Conservation (phyloP, 1,139 yeast genomes). For the Pichia kudriavzevii region DNA sequence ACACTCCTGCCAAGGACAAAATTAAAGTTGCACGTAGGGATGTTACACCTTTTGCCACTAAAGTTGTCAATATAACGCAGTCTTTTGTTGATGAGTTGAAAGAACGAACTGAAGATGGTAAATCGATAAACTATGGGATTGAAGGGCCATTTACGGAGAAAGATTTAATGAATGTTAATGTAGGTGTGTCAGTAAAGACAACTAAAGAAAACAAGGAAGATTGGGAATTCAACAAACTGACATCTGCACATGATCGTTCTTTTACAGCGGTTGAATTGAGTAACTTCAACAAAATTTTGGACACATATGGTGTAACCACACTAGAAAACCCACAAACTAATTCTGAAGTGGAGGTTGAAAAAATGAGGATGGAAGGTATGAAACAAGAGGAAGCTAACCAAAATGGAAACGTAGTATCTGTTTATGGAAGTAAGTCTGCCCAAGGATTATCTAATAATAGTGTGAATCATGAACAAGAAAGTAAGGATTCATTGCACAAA, state of each 20-base stretch:
- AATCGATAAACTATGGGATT: conserved; percentile 6
- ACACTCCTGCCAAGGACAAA: conserved; percentile 21
- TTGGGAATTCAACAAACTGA: conserved; percentile 12
- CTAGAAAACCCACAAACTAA: no score
- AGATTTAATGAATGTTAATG: conserved; percentile 6
- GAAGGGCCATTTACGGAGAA: conserved; percentile 5
- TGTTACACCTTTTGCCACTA: conserved; percentile 25
- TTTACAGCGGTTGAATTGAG: conserved; percentile 5
- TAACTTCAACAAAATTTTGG: conserved; percentile 11
- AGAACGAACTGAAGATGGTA: conserved; percentile 11
- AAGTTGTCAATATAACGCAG: conserved; percentile 15
- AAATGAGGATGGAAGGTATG: not conserved
- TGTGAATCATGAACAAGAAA: no score
- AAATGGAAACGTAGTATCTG: no score
- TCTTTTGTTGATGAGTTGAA: conserved; percentile 16
- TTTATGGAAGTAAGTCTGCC: no score
- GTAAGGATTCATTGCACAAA: no score
- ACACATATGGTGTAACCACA: conserved; percentile 1
- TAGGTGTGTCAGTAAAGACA: conserved; percentile 10
- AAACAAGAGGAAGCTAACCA: no score
- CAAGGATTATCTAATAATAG: no score
- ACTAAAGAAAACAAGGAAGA: conserved; percentile 17
- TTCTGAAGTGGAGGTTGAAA: not conserved
- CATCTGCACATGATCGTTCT: conserved; percentile 12
- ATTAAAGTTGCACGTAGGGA: conserved; percentile 29